Evolutionary conservation across 2,329 filamentous ascomycete genomes (phyloP).

Genomic region (Pseudogymnoascus sp.): DNA sequence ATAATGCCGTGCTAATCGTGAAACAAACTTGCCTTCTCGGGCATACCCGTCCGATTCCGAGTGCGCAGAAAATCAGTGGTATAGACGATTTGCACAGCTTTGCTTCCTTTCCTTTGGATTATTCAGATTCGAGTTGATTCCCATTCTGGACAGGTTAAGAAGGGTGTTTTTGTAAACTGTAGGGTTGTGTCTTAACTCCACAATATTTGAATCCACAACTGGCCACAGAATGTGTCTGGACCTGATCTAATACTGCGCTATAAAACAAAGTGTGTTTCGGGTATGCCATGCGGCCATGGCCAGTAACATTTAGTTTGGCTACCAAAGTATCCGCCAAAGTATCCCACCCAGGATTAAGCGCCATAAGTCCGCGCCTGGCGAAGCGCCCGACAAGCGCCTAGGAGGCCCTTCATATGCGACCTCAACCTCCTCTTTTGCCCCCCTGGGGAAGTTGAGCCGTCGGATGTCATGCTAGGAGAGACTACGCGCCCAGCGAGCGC

Average conservation of each 20-base stretch:
- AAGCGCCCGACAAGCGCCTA: slow-evolving; percentile 1
- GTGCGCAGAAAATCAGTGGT: too few species aligned
- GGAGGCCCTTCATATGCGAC: not conserved
- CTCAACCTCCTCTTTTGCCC: not conserved
- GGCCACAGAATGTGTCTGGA: not conserved
- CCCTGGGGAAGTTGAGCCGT: not conserved
- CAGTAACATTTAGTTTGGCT: not conserved
- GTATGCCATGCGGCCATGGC: slow-evolving; percentile 5
- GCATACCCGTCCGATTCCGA: not conserved
- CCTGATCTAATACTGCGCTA: slow-evolving; percentile 4
- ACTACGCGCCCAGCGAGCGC: not conserved
- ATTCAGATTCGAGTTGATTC: not conserved
- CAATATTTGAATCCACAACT: slow-evolving; percentile 2
- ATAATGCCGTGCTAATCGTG: not conserved
- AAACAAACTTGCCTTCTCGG: not conserved
- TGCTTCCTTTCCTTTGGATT: not conserved
- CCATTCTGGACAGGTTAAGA: not conserved
- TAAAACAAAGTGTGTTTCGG: slow-evolving; percentile 7
- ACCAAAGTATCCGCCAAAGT: not conserved
- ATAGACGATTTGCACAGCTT: not conserved
- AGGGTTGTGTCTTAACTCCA: slow-evolving; percentile 6
- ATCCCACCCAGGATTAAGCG: not conserved
- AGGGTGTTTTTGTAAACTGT: not conserved
- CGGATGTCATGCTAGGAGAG: not conserved
- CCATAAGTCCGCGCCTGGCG: not conserved